Percentiles rank a stretch among this genome's conserved stretches.
These are phyloP conservation scores for Populus hybrid DNA, from an alignment of 441 rosid genomes.

Conservation along the genomic window DNA sequence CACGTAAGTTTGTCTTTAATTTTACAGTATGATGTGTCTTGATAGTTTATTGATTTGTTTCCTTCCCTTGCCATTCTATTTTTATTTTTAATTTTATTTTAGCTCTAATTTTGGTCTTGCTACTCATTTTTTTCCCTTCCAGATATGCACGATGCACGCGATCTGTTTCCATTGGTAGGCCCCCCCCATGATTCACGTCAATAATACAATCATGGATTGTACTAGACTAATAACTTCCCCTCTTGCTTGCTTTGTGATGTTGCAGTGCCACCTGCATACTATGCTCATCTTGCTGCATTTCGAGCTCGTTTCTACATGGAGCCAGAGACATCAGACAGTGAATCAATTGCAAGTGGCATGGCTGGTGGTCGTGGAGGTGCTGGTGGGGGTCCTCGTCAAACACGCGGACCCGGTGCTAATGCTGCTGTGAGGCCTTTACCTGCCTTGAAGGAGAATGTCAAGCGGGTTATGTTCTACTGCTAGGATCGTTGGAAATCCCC, in stretches of 20 bases:
- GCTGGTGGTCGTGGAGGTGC: constrained; percentile 7
- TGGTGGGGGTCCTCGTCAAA: not conserved
- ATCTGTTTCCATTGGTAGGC: constrained; percentile 68
- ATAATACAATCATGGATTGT: too few species aligned
- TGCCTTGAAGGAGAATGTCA: constrained; percentile 87
- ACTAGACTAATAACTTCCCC: too few species aligned
- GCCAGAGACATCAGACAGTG: too few species aligned
- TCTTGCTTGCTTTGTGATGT: too few species aligned
- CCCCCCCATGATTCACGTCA: too few species aligned
- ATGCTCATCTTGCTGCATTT: constrained; percentile 98
- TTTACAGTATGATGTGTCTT: too few species aligned
- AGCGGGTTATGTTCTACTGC: constrained; percentile 90
- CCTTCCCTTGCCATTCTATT: too few species aligned
- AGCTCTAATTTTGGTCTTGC: too few species aligned
- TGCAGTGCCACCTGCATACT: constrained; percentile 86
- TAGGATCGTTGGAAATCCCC: constrained; percentile 19
- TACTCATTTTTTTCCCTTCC: too few species aligned
- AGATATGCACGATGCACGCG: constrained; percentile 89
- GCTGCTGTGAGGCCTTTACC: constrained; percentile 66
- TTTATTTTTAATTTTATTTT: too few species aligned
- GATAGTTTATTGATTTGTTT: too few species aligned
- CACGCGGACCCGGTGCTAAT: not conserved
- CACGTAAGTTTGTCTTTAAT: constrained; percentile 24
- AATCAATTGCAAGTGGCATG: not conserved
- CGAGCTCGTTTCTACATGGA: too few species aligned